Conservation (phyloP, 2,329 filamentous ascomycete genomes). For the Ophiostoma triangulosporum region DNA sequence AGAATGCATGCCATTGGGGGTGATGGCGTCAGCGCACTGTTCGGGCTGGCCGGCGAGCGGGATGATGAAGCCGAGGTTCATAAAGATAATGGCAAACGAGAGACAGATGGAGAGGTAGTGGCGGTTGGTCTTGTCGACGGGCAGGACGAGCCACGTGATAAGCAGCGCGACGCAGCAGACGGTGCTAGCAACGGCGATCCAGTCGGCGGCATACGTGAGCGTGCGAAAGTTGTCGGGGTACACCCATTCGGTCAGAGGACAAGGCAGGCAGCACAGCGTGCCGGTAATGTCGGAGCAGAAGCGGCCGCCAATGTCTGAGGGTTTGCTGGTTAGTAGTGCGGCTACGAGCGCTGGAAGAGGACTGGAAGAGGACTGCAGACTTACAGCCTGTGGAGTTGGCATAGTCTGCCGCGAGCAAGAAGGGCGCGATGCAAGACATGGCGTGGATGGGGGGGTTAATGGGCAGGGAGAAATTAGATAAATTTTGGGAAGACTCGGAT, state of each 20-base stretch:
- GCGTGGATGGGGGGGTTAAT: neutral
- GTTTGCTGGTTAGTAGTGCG: neutral
- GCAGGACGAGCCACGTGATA: conserved; percentile 64
- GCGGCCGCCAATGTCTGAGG: conserved; percentile 33
- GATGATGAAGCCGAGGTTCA: conserved; percentile 86
- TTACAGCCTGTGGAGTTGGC: conserved; percentile 13
- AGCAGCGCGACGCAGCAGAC: conserved; percentile 63
- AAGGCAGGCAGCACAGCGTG: conserved; percentile 73
- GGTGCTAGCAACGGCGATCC: conserved; percentile 65
- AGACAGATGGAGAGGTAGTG: conserved; percentile 90
- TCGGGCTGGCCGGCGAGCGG: conserved; percentile 66
- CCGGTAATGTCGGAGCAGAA: conserved; percentile 35
- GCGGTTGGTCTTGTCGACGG: conserved; percentile 76
- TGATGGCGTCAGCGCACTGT: conserved; percentile 81
- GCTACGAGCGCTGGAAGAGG: neutral
- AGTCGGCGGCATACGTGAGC: conserved; percentile 58
- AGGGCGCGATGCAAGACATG: conserved; percentile 11
- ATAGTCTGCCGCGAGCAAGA: conserved; percentile 8
- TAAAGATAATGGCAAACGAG: conserved; percentile 58
- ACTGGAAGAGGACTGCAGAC: neutral
- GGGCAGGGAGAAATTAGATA: neutral
- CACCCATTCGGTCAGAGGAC: conserved; percentile 69
- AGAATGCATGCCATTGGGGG: conserved; percentile 81
- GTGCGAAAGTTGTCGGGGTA: conserved; percentile 46
- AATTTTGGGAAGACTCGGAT: too few species aligned